Evolutionary conservation across 108 stramenopile genomes (phyloP).

Genomic region (Epipyxis sp.): DNA sequence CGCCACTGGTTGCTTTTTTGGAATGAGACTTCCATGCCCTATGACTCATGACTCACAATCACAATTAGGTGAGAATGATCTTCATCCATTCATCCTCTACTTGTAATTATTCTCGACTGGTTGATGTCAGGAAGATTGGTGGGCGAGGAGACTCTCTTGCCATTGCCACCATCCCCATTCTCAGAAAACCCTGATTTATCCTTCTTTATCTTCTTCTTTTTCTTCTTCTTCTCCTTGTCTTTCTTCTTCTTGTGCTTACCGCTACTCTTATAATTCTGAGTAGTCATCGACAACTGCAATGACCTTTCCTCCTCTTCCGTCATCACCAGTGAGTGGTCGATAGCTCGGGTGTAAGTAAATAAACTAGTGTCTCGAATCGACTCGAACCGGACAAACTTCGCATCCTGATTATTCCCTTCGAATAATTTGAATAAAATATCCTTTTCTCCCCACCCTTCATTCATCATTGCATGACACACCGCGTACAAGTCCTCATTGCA

Average conservation of each 20-base stretch:
- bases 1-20: no score
- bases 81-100: no score
- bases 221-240: not conserved
- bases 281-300: not conserved
- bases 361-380: not conserved
- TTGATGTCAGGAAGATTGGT: no score
- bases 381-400: not conserved
- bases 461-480: not conserved
- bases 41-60: no score
- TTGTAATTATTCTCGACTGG: no score
- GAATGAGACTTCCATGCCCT: no score
- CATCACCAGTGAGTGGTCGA: not conserved
- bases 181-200: no score
- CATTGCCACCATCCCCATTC: no score
- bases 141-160: no score
- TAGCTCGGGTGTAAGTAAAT: not conserved
- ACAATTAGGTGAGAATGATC: no score
- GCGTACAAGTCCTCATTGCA: not conserved
- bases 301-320: not conserved
- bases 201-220: not conserved
- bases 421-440: not conserved
- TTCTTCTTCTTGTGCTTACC: not conserved
- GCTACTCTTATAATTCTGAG: not conserved
- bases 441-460: not conserved
- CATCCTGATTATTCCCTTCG: not conserved